Evolutionary conservation across 345 rosid genomes (phyloP), one percentile per base, ranked within the genome.

Genomic region (Camelina hispida): DNA sequence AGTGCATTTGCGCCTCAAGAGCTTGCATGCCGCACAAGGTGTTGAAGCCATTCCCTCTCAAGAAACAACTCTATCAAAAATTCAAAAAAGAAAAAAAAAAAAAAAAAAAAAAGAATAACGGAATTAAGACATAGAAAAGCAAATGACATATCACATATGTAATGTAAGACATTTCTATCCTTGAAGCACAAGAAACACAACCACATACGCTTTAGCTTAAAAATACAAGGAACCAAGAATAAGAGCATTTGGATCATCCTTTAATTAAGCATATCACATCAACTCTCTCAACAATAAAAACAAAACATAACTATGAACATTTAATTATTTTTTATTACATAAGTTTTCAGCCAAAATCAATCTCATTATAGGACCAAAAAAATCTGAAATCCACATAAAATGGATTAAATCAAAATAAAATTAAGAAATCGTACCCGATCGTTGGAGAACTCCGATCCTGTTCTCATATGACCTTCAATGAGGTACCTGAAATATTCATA

Each of bases 21-120:
- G 83, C 83, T 89, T 91, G 81, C 95, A 91, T 66, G 95, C 95
- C 13, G 97, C 97, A 69, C 97, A 91, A 30, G 97, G 93, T 23
- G 89, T 82, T 10, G 91, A 78, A n/a, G 93, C 84, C 97, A 88
- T 90, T 59, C 37, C 11, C 34, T 59, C 38, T 42, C 59, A 4
- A 25, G 28, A 53, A 23, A 12, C 18, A 16, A 59, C 46, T 18
- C 59, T 68, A 14, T 22, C 16, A 46, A 56, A 63, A 12, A 63
- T 14, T 42, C 0, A 14, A 22, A 11, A 55, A 34, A 9, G 3
- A 11, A 0, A n/a, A 43, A 34, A 9, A 7, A 11, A 0, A 23
- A 43, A 55, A 6, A 9, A 25, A n/a, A n/a, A n/a, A n/a, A n/a
- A n/a, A n/a, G n/a, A 10, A 0, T n/a, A 43, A 55, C 6, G 35